A percentile compares a stretch with the other conserved stretches of the same genome.
Conservation (phyloP, 2,329 filamentous ascomycete species). For the Phaeomoniella chlamydospora region DNA sequence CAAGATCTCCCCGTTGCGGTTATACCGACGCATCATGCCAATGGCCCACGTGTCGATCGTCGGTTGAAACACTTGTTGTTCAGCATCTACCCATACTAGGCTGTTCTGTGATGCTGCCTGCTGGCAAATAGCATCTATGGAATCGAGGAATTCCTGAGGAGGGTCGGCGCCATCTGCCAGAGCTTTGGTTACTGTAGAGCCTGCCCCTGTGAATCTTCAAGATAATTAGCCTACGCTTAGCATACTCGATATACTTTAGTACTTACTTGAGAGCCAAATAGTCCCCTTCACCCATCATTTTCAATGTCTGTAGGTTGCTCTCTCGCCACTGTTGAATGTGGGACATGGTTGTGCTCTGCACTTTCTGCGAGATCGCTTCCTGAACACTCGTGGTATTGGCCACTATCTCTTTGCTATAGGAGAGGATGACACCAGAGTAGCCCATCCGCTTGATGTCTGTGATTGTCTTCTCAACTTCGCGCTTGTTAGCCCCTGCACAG, state of each 20-base stretch:
- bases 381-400: conserved; percentile 21
- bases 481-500: conserved; percentile 36
- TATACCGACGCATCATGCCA: conserved; percentile 38
- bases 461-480: conserved; percentile 31
- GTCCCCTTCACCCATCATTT: conserved; percentile 36
- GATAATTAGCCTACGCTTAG: not conserved
- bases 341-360: conserved; percentile 15
- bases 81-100: conserved; percentile 37
- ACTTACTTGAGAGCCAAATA: conserved; percentile 37
- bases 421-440: conserved; percentile 37
- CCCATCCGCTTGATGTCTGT: conserved; percentile 32
- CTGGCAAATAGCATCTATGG: conserved; percentile 29
- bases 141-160: conserved; percentile 23
- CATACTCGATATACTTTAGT: conserved; percentile 1
- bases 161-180: conserved; percentile 23
- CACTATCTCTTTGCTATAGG: conserved; percentile 33
- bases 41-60: conserved; percentile 39
- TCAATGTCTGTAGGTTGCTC: conserved; percentile 37
- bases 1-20: conserved; percentile 24
- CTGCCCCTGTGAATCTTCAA: conserved; percentile 31
- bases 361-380: conserved; percentile 15
- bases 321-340: conserved; percentile 33
- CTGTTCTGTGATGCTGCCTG: conserved; percentile 25
- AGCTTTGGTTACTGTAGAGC: conserved; percentile 23
- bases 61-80: conserved; percentile 36